Evolutionary conservation across 306 rosid species (phyloP).

Genomic region (Medicago ruthenica): DNA sequence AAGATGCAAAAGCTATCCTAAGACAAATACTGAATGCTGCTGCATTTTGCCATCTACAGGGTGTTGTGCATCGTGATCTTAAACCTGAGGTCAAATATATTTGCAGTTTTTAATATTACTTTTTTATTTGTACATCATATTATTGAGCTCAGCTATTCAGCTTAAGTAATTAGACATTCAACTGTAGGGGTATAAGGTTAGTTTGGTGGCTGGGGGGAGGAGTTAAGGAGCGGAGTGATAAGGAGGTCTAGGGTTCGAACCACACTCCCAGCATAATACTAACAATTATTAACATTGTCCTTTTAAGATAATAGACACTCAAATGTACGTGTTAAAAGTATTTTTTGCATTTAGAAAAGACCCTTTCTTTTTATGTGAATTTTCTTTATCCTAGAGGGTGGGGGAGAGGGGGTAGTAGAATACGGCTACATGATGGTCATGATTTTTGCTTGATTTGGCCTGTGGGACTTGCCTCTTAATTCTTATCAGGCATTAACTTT

Average conservation of each 20-base stretch:
- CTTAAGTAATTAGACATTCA: conserved; percentile 1
- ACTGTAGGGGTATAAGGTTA: not conserved
- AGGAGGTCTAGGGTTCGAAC: too few relatives aligned
- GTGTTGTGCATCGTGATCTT: conserved; percentile 97
- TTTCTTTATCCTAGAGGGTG: not conserved
- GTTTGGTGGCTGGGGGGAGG: too few relatives aligned
- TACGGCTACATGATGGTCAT: conserved; percentile 29
- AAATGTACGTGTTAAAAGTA: conserved; percentile 5
- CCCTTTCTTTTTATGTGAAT: conserved; percentile 23
- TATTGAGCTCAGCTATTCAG: not conserved
- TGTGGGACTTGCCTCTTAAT: not conserved
- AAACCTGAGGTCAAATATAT: conserved; percentile 80
- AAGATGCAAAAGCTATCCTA: conserved; percentile 84
- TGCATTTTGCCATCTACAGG: conserved; percentile 94
- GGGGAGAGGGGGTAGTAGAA: not conserved
- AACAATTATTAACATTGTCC: too few relatives aligned
- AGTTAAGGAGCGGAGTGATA: too few relatives aligned
- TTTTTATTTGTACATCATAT: not conserved
- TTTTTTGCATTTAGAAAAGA: conserved; percentile 11
- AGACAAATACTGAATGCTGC: conserved; percentile 77
- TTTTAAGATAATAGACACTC: not conserved
- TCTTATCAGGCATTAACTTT: conserved; percentile 36
- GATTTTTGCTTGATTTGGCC: conserved; percentile 27
- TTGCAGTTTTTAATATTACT: conserved; percentile 9
- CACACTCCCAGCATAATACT: too few relatives aligned